Percentiles rank a stretch among this genome's conserved stretches.
Evolutionary conservation across 2,329 filamentous ascomycete genomes (phyloP).

Genomic region (Cladophialophora bantiana): DNA sequence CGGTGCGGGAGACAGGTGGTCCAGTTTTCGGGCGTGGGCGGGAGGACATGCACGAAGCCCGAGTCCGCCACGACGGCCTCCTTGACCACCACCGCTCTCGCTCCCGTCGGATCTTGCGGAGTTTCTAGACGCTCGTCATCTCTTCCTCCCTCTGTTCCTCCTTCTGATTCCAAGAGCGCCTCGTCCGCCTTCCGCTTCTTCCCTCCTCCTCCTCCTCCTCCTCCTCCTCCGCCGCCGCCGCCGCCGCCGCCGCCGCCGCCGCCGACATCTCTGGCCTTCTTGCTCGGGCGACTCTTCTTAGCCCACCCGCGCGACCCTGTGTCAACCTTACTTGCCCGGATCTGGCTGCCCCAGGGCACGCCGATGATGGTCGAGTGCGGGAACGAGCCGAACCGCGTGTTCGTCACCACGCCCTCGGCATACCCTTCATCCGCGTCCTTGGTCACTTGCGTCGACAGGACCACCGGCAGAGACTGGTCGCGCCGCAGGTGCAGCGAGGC

Average conservation of each 20-base stretch:
- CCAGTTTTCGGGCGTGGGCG: conserved; percentile 60
- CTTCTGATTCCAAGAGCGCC: conserved; percentile 44
- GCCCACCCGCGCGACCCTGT: conserved; percentile 85
- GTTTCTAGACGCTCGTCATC: not conserved
- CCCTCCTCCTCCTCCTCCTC: conserved; percentile 35
- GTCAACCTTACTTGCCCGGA: conserved; percentile 86
- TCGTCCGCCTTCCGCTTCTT: conserved; percentile 57
- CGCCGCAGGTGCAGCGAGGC: conserved; percentile 88
- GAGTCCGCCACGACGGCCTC: conserved; percentile 51
- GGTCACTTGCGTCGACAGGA: conserved; percentile 63
- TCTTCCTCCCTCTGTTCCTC: not conserved
- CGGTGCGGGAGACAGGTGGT: conserved; percentile 59
- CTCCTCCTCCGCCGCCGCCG: conserved; percentile 29
- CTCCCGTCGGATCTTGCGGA: conserved; percentile 9
- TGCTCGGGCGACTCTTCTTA: conserved; percentile 62
- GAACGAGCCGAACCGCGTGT: conserved; percentile 93
- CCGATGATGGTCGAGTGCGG: conserved; percentile 79
- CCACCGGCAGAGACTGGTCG: conserved; percentile 80
- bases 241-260: conserved; percentile 47
- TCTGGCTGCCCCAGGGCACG: conserved; percentile 88
- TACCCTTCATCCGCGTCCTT: conserved; percentile 73
- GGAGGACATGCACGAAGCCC: conserved; percentile 58
- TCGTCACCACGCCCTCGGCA: conserved; percentile 78
- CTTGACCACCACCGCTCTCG: conserved; percentile 37
- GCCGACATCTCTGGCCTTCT: conserved; percentile 42